phyloP scores from a whole-genome alignment of 371 early-diverging fungal genomes.

The Mucor mucedo region DNA sequence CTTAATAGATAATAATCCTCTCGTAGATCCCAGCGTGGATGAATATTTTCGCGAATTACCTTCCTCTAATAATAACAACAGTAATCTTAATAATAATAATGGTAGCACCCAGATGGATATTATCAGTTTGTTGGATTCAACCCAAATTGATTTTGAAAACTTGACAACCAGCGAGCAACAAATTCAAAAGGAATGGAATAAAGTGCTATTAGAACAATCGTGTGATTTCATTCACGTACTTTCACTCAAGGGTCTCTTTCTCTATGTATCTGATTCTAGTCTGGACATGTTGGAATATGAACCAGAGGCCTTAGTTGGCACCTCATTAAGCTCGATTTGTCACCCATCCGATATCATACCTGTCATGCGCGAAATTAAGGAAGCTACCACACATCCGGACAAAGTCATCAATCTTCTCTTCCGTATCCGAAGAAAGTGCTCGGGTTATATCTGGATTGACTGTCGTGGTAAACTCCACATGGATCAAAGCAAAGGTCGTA shows the following conservation, averaged over 20 bases:
- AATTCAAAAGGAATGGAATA: slow-evolving; percentile 36
- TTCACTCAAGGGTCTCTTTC: slow-evolving; percentile 64
- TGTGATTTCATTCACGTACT: slow-evolving; percentile 63
- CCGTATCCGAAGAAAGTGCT: slow-evolving; percentile 51
- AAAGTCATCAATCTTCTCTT: slow-evolving; percentile 51
- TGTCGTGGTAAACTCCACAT: slow-evolving; percentile 58
- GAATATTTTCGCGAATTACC: slow-evolving; percentile 34
- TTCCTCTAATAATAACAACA: not conserved
- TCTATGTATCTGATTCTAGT: slow-evolving; percentile 55
- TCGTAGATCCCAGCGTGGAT: slow-evolving; percentile 18
- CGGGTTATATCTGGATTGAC: slow-evolving; percentile 65
- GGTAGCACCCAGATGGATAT: not conserved
- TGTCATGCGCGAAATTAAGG: slow-evolving; percentile 68
- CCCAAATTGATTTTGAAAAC: slow-evolving; percentile 8
- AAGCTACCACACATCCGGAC: slow-evolving; percentile 30
- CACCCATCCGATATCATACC: slow-evolving; percentile 69
- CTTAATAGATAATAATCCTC: not conserved
- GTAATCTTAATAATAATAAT: too few relatives aligned
- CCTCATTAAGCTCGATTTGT: slow-evolving; percentile 55
- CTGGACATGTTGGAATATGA: slow-evolving; percentile 52
- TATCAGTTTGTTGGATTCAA: slow-evolving; percentile 4
- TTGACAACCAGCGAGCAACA: slow-evolving; percentile 26
- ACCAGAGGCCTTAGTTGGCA: slow-evolving; percentile 57
- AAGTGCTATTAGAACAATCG: slow-evolving; percentile 38
- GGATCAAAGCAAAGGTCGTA: slow-evolving; percentile 55